Base-by-base conservation (phyloP, 2,329 filamentous ascomycete genomes). In the Trichothecium sympodiale region DNA sequence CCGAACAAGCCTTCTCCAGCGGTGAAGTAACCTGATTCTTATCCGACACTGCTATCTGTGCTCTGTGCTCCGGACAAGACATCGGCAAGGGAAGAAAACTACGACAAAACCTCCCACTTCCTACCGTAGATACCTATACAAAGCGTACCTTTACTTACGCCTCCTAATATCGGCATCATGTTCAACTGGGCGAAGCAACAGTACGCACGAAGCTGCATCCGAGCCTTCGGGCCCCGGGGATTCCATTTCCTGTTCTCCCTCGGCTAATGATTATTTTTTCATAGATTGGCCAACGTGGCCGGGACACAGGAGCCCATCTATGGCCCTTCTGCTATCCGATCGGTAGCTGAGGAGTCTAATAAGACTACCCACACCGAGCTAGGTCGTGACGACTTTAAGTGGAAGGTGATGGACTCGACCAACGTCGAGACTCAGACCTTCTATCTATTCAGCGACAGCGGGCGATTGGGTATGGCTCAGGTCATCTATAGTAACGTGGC, bases 301-400 rank as follows among this genome's bases (percentile, higher is more conserved):
- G 88, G 93, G 63, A 96, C 89, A 37, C 83, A 94, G 61, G 88
- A 95, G 71, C 89, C 89, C 55, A 83, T 93, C 62, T 95, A 98
- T 60, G 91, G 91, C 46, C 80, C 89, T 34, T 74, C 78, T 7
- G 89, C 88, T 51, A 85, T 96, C 60, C 81, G 77, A 54, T 80
- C 88, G 16, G 86, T 98, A 46, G 79, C 83, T 45, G 73, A 82
- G 52, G 86, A 95, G 64, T 72, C 83, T 43, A 74, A 81, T 57
- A 73, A 74, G 41, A 83, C 74, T 17, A 81, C 86, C 34, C 94
- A 82, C 60, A 88, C 85, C 35, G 84, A 91, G 57, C 61, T 87
- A 49, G 76, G 69, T 45, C 81, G 78, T 50, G 71, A 87, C 31
- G 80, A 93, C 56, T 61, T 94, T 53, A 83, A 80, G 66, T 98